Base-by-base conservation (phyloP, 176 grass and related monocot genomes). In the Melocanna baccifera region DNA sequence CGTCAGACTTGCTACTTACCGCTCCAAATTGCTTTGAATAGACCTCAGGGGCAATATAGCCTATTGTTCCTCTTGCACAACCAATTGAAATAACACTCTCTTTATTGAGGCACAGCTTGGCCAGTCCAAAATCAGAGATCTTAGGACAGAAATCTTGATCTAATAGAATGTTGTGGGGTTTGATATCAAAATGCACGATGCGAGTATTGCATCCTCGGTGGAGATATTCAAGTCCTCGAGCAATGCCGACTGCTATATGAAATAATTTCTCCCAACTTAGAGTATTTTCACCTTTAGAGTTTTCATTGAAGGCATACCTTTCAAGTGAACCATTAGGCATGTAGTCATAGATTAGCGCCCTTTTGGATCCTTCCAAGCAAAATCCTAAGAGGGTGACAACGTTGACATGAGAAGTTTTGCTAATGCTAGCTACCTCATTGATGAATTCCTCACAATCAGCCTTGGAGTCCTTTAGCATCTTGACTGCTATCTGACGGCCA, bases 1-100 rank as follows among this genome's bases (percentile, higher is more conserved):
- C 90, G 50, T 92, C 90, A 23, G 87, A 92, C 30, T 89, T 92
- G 67, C 86, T 89, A 37, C 51, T 86, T 8, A 87, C 52, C 65
- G 32, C 29, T 61, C 89, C 89, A 69, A 80, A 87, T 16, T 69
- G 74, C 42, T 77, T 86, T 0, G 79, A 87, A 48, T 36, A 87
- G 1, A 88, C 41, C 63, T 84, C 82, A 0, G 82, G 82, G 71
- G 82, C 82, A 55, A 84, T 84, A n/a, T 84, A 84, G 22, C 82
- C 86, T 6, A 88, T 18, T 41, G 86, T 88, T 9, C 86, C 79
- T 82, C 79, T 87, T 45, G 80, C 84, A 43, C 62, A 80, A 18
- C 13, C 30, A 67, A 87, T 80, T 52, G 84, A 91, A 12, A 79
- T 80, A 3, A 0, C 73, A 40, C 80, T 88, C 20, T 83, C 86